These are phyloP conservation scores for Phytophthora hibernalis DNA, from an alignment of 352 stramenopile species.

Conservation along the genomic window DNA sequence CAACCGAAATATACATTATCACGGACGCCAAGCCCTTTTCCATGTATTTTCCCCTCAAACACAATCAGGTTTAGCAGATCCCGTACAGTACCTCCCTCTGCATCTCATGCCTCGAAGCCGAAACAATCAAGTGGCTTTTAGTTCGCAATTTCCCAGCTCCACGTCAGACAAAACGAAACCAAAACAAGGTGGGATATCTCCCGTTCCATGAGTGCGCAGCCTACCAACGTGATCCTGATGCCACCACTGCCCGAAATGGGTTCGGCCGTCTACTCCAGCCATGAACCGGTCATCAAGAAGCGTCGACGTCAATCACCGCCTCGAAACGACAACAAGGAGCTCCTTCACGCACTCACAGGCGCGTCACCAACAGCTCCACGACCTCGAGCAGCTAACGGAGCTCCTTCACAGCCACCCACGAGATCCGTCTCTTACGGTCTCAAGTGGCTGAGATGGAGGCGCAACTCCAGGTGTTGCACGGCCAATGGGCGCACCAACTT, in stretches of 20 bases:
- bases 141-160: slow-evolving; percentile 28
- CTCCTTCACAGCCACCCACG: slow-evolving; percentile 39
- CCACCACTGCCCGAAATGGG: slow-evolving; percentile 21
- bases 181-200: neutral
- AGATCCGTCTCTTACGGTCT: slow-evolving; percentile 41
- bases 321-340: slow-evolving; percentile 14
- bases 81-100: slow-evolving; percentile 11
- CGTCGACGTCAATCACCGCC: slow-evolving; percentile 15
- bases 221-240: slow-evolving; percentile 30
- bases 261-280: slow-evolving; percentile 19
- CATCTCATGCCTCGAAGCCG: slow-evolving; percentile 9
- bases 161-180: neutral
- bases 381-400: slow-evolving; percentile 29
- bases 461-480: slow-evolving; percentile 24
- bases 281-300: slow-evolving; percentile 29
- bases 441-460: slow-evolving; percentile 49
- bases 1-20: too few species aligned
- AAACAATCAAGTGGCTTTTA: slow-evolving; percentile 34
- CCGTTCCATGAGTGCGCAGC: slow-evolving; percentile 18
- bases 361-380: slow-evolving; percentile 15
- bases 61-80: slow-evolving; percentile 16
- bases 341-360: slow-evolving; percentile 26
- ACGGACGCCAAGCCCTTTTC: too few species aligned
- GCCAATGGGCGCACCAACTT: slow-evolving; percentile 35
- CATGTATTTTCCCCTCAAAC: neutral